phyloP scores from a whole-genome alignment of 23 red algal species.

The Chondrus crispus region DNA sequence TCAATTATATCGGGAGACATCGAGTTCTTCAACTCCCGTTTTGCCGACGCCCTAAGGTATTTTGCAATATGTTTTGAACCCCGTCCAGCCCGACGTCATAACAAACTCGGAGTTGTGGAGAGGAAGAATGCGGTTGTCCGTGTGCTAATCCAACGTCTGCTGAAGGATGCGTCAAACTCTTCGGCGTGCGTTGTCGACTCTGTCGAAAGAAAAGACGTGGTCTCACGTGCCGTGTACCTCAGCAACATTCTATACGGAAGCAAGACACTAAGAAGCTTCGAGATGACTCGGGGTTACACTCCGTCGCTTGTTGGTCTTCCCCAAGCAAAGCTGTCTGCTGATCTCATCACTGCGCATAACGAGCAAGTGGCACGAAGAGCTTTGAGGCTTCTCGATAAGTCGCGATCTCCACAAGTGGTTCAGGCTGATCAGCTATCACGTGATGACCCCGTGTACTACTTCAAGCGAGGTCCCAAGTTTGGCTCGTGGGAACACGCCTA shows the following conservation, averaged over 20 bases:
- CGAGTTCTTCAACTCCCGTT: background rate
- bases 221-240: background rate
- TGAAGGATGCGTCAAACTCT: background rate
- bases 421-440: background rate
- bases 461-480: constrained; percentile 21
- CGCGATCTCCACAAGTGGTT: background rate
- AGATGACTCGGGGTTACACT: background rate
- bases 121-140: background rate
- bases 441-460: background rate
- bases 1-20: background rate
- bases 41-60: background rate
- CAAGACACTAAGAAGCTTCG: constrained; percentile 2
- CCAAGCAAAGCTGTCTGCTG: background rate
- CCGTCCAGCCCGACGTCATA: background rate
- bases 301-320: background rate
- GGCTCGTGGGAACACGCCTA: background rate
- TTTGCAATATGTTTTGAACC: constrained; percentile 7
- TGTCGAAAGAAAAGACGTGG: too few relatives aligned
- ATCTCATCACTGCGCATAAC: background rate
- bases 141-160: background rate
- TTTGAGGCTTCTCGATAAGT: background rate
- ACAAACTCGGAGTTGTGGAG: constrained; percentile 16
- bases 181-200: too few relatives aligned
- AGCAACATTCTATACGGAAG: constrained; percentile 13
- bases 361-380: background rate